Percentiles rank a stretch among this genome's conserved stretches.
phyloP scores from a whole-genome alignment of 2,329 filamentous ascomycete species.

The Microdochium paspali region DNA sequence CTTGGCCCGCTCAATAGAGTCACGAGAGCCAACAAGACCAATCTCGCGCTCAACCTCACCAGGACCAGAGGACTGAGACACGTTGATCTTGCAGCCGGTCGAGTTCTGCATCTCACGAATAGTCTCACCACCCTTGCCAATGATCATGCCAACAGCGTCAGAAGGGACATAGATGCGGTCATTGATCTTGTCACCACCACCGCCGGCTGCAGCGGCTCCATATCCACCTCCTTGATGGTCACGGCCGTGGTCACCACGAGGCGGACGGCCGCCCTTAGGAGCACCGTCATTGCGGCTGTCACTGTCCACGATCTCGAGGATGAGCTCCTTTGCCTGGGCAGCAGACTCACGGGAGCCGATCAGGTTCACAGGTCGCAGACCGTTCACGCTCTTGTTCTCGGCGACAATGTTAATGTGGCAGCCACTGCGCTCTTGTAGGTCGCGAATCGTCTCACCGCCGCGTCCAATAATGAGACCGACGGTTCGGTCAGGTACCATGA shows the following conservation, averaged over 20 bases:
- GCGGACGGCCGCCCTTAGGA: slow-evolving; percentile 15
- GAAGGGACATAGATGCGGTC: slow-evolving; percentile 81
- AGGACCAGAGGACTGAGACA: slow-evolving; percentile 69
- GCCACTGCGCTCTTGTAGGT: slow-evolving; percentile 83
- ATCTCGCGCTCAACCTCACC: slow-evolving; percentile 79
- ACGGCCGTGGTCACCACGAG: slow-evolving; percentile 27
- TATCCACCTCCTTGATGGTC: slow-evolving; percentile 19
- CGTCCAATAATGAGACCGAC: slow-evolving; percentile 92
- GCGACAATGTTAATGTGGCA: slow-evolving; percentile 94
- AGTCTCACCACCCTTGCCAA: slow-evolving; percentile 87
- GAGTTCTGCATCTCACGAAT: slow-evolving; percentile 87
- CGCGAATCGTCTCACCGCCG: slow-evolving; percentile 84
- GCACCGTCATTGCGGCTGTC: slow-evolving; percentile 56
- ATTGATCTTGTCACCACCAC: slow-evolving; percentile 57
- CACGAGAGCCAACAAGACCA: slow-evolving; percentile 67
- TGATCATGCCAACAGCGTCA: slow-evolving; percentile 92
- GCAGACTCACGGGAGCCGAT: slow-evolving; percentile 72
- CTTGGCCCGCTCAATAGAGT: slow-evolving; percentile 74
- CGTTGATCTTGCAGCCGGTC: slow-evolving; percentile 91
- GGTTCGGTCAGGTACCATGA: slow-evolving; percentile 90
- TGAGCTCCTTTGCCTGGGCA: slow-evolving; percentile 72
- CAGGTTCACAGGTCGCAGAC: slow-evolving; percentile 79
- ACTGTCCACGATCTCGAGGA: slow-evolving; percentile 90
- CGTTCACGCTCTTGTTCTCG: slow-evolving; percentile 87
- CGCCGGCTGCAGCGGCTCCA: slow-evolving; percentile 16